Evolutionary conservation across 805 yeast genomes (phyloP).

Genomic region (Lachancea waltii): DNA sequence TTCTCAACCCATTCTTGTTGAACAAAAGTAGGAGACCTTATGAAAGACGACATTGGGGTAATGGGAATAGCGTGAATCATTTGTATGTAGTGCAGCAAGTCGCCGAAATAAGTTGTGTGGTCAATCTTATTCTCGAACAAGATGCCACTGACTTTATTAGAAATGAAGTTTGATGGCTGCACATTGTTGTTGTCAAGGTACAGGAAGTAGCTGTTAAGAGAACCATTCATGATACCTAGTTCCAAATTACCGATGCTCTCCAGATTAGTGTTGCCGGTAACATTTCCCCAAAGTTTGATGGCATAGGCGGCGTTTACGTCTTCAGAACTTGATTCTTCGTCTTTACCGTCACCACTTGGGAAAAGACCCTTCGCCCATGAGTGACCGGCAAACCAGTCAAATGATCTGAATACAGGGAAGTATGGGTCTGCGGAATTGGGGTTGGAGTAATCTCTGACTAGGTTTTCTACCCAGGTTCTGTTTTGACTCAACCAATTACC

Average conservation of each 20-base stretch:
- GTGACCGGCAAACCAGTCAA: constrained; percentile 74
- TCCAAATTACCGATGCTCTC: constrained; percentile 51
- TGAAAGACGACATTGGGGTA: constrained; percentile 58
- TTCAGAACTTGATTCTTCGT: constrained; percentile 68
- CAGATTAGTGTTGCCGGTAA: constrained; percentile 46
- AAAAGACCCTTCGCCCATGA: constrained; percentile 74
- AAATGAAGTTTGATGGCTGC: constrained; percentile 49
- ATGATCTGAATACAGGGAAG: constrained; percentile 62
- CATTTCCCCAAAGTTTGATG: constrained; percentile 57
- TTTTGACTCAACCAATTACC: constrained; percentile 46
- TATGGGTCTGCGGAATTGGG: constrained; percentile 46
- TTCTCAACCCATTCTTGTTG: constrained; percentile 58
- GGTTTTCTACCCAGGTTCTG: constrained; percentile 46
- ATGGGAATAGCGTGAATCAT: constrained; percentile 76
- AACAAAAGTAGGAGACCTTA: constrained; percentile 49
- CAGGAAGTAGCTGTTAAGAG: constrained; percentile 52
- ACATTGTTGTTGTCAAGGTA: constrained; percentile 46
- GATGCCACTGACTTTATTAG: constrained; percentile 68
- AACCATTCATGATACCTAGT: constrained; percentile 49
- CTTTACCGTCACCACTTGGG: constrained; percentile 67
- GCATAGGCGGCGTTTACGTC: constrained; percentile 69
- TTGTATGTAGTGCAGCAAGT: constrained; percentile 65
- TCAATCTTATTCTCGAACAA: constrained; percentile 67
- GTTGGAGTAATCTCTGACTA: constrained; percentile 63
- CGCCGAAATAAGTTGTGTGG: constrained; percentile 70